A percentile compares a stretch with the other conserved stretches of the same genome.
Evolutionary conservation across 805 yeast species (phyloP).

Genomic region (Diddensiella caesifluorescens): DNA sequence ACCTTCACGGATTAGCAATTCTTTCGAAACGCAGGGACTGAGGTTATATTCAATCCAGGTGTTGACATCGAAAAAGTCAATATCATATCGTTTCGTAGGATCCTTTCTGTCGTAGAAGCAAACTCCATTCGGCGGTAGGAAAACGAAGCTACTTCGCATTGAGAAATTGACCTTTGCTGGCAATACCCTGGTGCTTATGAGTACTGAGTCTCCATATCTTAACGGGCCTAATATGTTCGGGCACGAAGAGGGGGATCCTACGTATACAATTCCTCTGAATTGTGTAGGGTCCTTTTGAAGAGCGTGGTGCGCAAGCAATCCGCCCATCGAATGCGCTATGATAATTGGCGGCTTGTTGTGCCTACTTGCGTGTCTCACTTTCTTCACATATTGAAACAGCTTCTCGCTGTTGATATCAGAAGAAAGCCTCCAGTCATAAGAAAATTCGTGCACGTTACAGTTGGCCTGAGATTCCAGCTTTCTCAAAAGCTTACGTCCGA

Average conservation of each 20-base stretch:
- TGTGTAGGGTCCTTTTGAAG: constrained; percentile 62
- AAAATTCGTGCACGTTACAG: constrained; percentile 63
- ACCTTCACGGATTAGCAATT: constrained; percentile 15
- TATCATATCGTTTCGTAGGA: constrained; percentile 24
- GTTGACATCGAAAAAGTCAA: constrained; percentile 76
- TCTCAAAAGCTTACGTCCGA: constrained; percentile 56
- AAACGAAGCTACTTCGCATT: constrained; percentile 79
- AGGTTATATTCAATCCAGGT: constrained; percentile 73
- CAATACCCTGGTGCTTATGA: constrained; percentile 65
- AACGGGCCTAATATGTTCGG: constrained; percentile 83
- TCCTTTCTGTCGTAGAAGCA: constrained; percentile 57
- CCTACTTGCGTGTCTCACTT: constrained; percentile 30
- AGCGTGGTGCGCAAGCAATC: constrained; percentile 75
- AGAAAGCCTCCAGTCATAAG: constrained; percentile 92
- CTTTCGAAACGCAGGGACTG: constrained; percentile 60
- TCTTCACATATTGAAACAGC: constrained; percentile 44
- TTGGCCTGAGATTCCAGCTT: constrained; percentile 45
- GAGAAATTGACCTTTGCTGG: constrained; percentile 80
- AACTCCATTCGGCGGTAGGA: constrained; percentile 70
- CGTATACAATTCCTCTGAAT: constrained; percentile 72
- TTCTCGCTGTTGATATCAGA: constrained; percentile 49
- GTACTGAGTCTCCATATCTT: constrained; percentile 72
- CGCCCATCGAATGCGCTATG: constrained; percentile 94
- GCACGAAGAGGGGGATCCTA: constrained; percentile 80
- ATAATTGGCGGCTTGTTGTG: constrained; percentile 36